Evolutionary conservation across 2,329 filamentous ascomycete genomes (phyloP), one percentile per base, ranked within the genome.

Genomic region (Fonsecaea nubica): DNA sequence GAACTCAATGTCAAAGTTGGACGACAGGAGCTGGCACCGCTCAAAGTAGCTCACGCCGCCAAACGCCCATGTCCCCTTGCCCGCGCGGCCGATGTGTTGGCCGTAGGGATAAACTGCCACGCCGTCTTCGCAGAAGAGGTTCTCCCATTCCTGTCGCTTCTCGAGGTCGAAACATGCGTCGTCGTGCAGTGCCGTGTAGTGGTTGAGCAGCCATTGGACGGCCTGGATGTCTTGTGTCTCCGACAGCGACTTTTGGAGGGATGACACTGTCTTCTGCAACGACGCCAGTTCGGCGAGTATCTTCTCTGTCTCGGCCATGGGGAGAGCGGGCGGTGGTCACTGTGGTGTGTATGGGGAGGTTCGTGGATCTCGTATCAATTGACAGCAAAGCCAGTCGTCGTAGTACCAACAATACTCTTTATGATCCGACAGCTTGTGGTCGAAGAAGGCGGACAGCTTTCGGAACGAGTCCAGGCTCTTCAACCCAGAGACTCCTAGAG

Each of bases 101-200:
- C 64, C 64, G 33, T 54, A 66, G 4, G 64, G 60, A 30, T 66
- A 66, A 21, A 63, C 50, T 2, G 60, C 64, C 21, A 63, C 50
- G 18, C 60, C 64, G 48, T 66, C 64, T 18, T 58, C 55, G 25
- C 53, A 55, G 54, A 66, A 66, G 4, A 66, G 45, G 52, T 59
- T 60, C 50, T 66, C 64, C 64, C 64, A 66, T 50, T 66, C 60
- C n/a, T 58, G 54, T 7, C 60, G 59, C 58, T 63, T 63, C 8
- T 35, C 35, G 35, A 63, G 55, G 40, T 63, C 64, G 40, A 59
- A 63, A 32, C 54, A 63, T 1, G 64, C 64, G 32, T 66, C 60
- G 45, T 66, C 64, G 45, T 66, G 64, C 13, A 66, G 59, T 15
- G 64, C 64, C 13, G 64, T 66, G 55, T 66, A 66, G 40, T 63